Evolutionary conservation across 306 rosid species (phyloP), one percentile per base, ranked within the genome.

Genomic region (Fragaria nilgerrensis): DNA sequence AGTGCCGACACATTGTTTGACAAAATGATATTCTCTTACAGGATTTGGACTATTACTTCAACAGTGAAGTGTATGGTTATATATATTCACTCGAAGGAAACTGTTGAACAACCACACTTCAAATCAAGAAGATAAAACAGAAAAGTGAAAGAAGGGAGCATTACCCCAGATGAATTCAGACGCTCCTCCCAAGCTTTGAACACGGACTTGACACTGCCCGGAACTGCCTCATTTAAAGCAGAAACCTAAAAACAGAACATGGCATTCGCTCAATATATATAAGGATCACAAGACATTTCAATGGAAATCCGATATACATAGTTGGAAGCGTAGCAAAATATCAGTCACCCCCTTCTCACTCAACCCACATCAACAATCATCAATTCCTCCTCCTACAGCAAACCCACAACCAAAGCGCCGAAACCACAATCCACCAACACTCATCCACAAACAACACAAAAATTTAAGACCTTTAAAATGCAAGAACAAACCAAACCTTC

Each of bases 121-220:
- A 73, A 16, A 20, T 5, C 43, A 7, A 67, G 36, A 76, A 68
- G 48, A 29, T 53, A 39, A 76, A 71, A 22, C 37, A 25, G 14
- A 47, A 56, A 77, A n/a, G 64, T 58, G 11, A 68, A 43, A 70
- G 4, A 12, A 70, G 77, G 68, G 73, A 67, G 23, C 76, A 59
- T 73, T 89, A 92, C 99, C 92, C 83, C 97, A 78, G 93, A 82
- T 77, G 87, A 83, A 79, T 85, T 79, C 78, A 95, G 76, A 56
- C 97, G 90, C 10, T 95, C 86, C 79, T 95, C 99, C 99, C 99
- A 95, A 81, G 97, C 91, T 89, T 90, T 95, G 71, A 95, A 90
- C 58, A 95, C 97, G 2, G 97, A 92, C 80, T 89, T 92, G 49
- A 78, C 99, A 68, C 94, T 95, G 11, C 97, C 96, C 47, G 85